Conservation (phyloP, 2,329 filamentous ascomycete species). For the Emmonsia crescens region DNA sequence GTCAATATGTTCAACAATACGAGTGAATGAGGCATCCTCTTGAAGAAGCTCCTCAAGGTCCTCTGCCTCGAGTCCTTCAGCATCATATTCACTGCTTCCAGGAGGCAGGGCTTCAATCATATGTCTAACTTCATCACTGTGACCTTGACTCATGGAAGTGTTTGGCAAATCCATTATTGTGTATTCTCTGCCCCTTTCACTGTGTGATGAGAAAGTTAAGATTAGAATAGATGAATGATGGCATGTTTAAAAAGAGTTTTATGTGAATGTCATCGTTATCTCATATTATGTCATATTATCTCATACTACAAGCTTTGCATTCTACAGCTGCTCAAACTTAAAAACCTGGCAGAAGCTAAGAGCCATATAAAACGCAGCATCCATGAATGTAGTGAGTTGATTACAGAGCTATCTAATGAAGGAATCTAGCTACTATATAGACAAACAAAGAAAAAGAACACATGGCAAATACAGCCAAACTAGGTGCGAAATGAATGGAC, state of each 20-base stretch:
- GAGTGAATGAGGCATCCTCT: neutral
- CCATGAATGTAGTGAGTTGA: too few relatives aligned
- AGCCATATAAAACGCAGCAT: too few relatives aligned
- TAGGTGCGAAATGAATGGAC: too few relatives aligned
- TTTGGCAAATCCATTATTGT: neutral
- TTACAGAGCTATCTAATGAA: too few relatives aligned
- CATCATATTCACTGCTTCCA: slow-evolving; percentile 3
- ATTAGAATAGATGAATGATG: neutral
- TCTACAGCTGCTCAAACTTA: neutral
- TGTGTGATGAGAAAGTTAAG: neutral
- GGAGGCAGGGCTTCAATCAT: slow-evolving; percentile 1
- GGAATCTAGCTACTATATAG: too few relatives aligned
- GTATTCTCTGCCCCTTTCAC: neutral
- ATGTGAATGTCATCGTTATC: neutral
- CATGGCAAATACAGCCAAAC: too few relatives aligned
- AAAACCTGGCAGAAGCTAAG: neutral
- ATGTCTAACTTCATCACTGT: neutral
- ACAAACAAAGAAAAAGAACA: too few relatives aligned
- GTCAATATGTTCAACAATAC: neutral
- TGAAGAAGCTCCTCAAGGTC: slow-evolving; percentile 2
- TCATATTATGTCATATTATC: neutral
- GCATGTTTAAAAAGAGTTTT: neutral
- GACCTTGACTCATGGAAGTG: neutral
- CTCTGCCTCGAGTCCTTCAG: neutral
- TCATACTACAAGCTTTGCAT: neutral